Conservation (phyloP, 257 asterid genomes). For the Solanum lignicaule region DNA sequence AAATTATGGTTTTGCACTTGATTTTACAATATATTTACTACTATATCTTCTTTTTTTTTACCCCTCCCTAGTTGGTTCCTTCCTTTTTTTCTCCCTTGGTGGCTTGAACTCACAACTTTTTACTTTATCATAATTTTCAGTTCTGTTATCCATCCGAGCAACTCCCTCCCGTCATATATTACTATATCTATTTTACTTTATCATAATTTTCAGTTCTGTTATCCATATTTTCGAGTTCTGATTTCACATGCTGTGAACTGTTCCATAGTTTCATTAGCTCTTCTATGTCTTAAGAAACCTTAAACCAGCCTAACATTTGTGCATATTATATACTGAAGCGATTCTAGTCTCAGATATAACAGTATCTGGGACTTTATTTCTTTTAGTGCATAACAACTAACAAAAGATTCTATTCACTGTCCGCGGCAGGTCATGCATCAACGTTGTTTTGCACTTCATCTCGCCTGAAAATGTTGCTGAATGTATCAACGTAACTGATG, state of each 20-base stretch:
- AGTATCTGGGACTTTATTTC: neutral
- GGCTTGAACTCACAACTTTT: neutral
- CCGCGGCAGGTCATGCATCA: slow-evolving; percentile 62
- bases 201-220: neutral
- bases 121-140: too few species aligned
- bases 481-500: slow-evolving; percentile 65
- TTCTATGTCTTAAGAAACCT: neutral
- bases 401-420: neutral
- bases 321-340: neutral
- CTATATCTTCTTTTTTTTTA: too few species aligned
- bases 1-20: neutral
- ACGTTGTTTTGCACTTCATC: slow-evolving; percentile 70
- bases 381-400: neutral
- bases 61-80: neutral
- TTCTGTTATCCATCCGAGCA: neutral
- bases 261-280: neutral
- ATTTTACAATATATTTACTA: neutral
- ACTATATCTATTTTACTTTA: neutral
- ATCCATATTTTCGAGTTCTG: neutral
- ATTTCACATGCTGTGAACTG: neutral
- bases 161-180: neutral
- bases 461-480: slow-evolving; percentile 84
- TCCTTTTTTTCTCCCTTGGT: too few species aligned
- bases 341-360: neutral
- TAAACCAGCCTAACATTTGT: neutral